phyloP scores from a whole-genome alignment of 345 rosid genomes.

The Salix exigua region DNA sequence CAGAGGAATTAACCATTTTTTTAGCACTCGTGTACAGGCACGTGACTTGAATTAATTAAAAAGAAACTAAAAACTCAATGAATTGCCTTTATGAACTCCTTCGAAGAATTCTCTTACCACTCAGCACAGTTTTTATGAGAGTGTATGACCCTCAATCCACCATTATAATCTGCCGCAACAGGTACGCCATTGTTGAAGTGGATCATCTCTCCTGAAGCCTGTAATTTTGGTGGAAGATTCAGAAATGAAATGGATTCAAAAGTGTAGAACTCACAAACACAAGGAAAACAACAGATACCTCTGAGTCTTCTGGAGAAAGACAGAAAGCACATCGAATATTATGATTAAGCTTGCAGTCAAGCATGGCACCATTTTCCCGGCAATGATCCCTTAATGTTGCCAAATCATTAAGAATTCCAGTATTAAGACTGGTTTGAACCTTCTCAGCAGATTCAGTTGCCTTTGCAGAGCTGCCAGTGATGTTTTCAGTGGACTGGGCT shows the following conservation, averaged over 20 bases:
- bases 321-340: conserved; percentile 68
- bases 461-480: background rate
- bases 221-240: conserved; percentile 20
- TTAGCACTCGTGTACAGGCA: too few species aligned
- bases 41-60: too few species aligned
- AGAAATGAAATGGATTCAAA: background rate
- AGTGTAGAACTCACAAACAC: background rate
- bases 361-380: conserved; percentile 26
- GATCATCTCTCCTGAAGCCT: conserved; percentile 86
- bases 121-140: conserved; percentile 77
- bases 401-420: conserved; percentile 17
- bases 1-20: too few species aligned
- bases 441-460: conserved; percentile 15
- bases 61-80: too few species aligned
- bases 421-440: conserved; percentile 15
- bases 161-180: conserved; percentile 52
- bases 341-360: conserved; percentile 26
- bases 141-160: conserved; percentile 59
- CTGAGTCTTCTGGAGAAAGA: conserved; percentile 59
- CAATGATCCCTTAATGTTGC: conserved; percentile 23
- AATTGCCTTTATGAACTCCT: too few species aligned
- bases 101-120: conserved; percentile 51
- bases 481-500: background rate
- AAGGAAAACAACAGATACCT: conserved; percentile 41
- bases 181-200: conserved; percentile 63